A percentile compares a stretch with the other conserved stretches of the same genome.
Evolutionary conservation across 140 eudicot species (phyloP).

Genomic region (Flaveria floridana): DNA sequence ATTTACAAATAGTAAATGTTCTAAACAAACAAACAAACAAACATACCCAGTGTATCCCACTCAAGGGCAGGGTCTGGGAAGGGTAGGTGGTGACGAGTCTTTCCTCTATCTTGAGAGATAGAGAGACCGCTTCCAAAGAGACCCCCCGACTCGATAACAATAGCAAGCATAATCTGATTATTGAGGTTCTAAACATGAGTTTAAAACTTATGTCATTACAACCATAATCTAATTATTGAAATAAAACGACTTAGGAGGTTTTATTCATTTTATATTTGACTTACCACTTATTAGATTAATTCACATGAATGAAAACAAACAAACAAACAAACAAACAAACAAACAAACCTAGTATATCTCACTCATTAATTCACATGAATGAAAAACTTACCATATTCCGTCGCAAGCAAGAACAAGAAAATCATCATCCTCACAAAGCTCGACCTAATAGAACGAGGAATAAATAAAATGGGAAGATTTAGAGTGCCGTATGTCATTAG

Average conservation of each 20-base stretch:
- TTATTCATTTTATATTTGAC: not conserved
- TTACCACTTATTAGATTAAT: not conserved
- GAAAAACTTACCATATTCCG: constrained; percentile 75
- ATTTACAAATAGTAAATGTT: not conserved
- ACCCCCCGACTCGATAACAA: too few relatives aligned
- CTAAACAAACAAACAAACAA: not conserved
- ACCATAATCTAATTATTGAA: not conserved
- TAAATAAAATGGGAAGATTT: constrained; percentile 15
- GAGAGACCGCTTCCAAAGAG: too few relatives aligned
- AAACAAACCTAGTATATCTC: too few relatives aligned
- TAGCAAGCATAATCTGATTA: too few relatives aligned
- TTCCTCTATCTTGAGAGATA: too few relatives aligned
- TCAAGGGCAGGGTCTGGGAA: too few relatives aligned
- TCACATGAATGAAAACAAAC: not conserved
- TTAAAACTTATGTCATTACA: not conserved
- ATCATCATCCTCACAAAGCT: constrained; percentile 82
- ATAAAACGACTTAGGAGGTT: not conserved
- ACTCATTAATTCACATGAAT: too few relatives aligned
- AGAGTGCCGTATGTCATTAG: constrained; percentile 25
- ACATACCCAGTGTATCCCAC: too few relatives aligned
- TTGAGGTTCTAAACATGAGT: not conserved
- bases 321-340: too few relatives aligned
- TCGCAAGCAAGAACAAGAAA: constrained; percentile 92
- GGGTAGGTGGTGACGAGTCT: too few relatives aligned
- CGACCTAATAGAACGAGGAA: constrained; percentile 45